phyloP scores from a whole-genome alignment of 495 filamentous ascomycete species.

The Tuber borchii region DNA sequence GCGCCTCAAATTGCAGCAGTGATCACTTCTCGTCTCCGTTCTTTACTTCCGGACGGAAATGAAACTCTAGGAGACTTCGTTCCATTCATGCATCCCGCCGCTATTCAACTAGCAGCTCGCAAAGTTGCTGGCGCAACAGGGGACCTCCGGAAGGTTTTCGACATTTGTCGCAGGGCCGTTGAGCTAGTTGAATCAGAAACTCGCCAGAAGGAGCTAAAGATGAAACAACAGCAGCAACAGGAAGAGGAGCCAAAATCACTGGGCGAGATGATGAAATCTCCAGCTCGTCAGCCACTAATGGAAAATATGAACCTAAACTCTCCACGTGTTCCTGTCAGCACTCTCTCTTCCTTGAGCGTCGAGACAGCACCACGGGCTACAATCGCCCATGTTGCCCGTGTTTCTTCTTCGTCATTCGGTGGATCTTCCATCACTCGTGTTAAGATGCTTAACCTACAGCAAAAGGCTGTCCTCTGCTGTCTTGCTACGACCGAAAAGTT shows the following conservation, averaged over 20 bases:
- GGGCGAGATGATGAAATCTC: constrained; percentile 18
- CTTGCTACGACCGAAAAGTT: constrained; percentile 71
- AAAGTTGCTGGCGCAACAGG: constrained; percentile 91
- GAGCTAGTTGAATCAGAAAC: constrained; percentile 85
- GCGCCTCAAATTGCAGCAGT: constrained; percentile 82
- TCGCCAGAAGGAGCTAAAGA: constrained; percentile 55
- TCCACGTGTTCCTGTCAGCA: constrained; percentile 47
- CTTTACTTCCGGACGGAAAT: constrained; percentile 49
- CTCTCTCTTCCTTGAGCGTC: constrained; percentile 54
- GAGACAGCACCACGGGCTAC: constrained; percentile 80
- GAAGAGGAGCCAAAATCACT: constrained; percentile 24
- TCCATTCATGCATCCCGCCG: constrained; percentile 87
- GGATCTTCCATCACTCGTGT: constrained; percentile 77
- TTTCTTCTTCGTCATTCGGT: constrained; percentile 78
- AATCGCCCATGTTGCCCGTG: constrained; percentile 81
- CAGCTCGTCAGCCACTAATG: constrained; percentile 47
- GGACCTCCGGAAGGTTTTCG: constrained; percentile 90
- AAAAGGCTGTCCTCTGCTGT: constrained; percentile 89
- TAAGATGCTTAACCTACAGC: constrained; percentile 82
- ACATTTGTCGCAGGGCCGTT: constrained; percentile 81
- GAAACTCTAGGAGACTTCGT: constrained; percentile 51
- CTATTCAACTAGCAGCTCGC: constrained; percentile 84
- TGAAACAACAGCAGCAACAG: constrained; percentile 26
- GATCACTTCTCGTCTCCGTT: constrained; percentile 73
- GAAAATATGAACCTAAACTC: constrained; percentile 67